These are phyloP conservation scores for Globisporangium lucens DNA, from an alignment of 352 stramenopile genomes.

Conservation along the genomic window DNA sequence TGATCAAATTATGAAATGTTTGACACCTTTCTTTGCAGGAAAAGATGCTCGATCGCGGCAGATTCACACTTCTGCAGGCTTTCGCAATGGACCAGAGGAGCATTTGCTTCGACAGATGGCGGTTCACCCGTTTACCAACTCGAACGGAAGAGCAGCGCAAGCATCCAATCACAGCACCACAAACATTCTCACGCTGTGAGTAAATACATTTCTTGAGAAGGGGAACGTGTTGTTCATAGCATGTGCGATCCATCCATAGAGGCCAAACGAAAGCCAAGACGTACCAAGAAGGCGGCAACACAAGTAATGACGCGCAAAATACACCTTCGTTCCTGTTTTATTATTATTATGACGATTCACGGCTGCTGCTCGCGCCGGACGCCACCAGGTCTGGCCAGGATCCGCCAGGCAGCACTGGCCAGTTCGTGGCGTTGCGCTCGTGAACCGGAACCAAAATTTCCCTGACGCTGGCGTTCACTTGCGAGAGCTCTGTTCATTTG, in stretches of 20 bases:
- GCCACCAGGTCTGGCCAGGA: constrained; percentile 54
- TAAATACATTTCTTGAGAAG: not conserved
- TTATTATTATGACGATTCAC: constrained; percentile 26
- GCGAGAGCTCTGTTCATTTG: constrained; percentile 58
- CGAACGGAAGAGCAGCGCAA: constrained; percentile 11
- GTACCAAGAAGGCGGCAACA: not conserved
- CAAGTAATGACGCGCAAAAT: constrained; percentile 43
- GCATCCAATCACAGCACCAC: constrained; percentile 16
- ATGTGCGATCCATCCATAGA: not conserved
- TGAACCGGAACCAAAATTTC: constrained; percentile 79
- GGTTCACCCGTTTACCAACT: constrained; percentile 25
- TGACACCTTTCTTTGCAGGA: not conserved
- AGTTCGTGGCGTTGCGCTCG: constrained; percentile 70
- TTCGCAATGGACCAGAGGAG: constrained; percentile 41
- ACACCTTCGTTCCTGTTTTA: constrained; percentile 37
- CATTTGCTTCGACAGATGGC: constrained; percentile 33
- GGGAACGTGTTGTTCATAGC: no score
- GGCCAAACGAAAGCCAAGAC: constrained; percentile 6
- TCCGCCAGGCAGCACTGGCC: constrained; percentile 66
- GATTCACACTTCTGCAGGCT: constrained; percentile 56
- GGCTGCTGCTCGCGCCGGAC: constrained; percentile 19
- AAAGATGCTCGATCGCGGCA: constrained; percentile 22
- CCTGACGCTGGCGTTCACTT: constrained; percentile 63
- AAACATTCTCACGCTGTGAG: constrained; percentile 69
- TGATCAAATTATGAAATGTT: not conserved